Evolutionary conservation across 345 rosid genomes (phyloP).

Genomic region (Rhizophora mangle): DNA sequence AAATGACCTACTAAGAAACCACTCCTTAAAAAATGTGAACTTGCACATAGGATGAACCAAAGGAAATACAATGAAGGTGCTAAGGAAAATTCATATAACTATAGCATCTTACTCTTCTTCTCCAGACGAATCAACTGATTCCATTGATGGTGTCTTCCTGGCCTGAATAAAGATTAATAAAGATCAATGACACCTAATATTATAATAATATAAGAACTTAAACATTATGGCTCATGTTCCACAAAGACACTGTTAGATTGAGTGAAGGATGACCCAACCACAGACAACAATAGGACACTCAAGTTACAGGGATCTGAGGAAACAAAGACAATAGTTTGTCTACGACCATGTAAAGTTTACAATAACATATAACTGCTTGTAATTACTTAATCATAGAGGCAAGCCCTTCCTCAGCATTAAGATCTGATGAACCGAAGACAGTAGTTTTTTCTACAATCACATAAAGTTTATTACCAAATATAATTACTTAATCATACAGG

Average conservation of each 20-base stretch:
- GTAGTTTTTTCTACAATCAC: no score
- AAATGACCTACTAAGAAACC: not conserved
- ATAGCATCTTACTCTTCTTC: conserved; percentile 87
- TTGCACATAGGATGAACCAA: conserved; percentile 6
- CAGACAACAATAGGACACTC: not conserved
- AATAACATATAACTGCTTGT: not conserved
- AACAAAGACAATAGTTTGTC: not conserved
- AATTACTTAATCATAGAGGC: not conserved
- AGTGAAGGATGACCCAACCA: not conserved
- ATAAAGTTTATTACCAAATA: not conserved
- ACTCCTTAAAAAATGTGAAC: not conserved
- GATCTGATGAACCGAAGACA: not conserved
- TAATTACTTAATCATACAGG: not conserved
- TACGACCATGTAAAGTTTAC: not conserved
- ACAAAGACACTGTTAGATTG: not conserved
- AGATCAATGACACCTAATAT: conserved; percentile 8
- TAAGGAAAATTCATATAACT: conserved; percentile 13
- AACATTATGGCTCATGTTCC: not conserved
- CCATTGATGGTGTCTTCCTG: conserved; percentile 78
- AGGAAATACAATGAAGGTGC: conserved; percentile 3
- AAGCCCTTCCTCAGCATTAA: not conserved
- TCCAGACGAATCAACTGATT: conserved; percentile 91
- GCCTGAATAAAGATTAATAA: conserved; percentile 45
- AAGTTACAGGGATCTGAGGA: not conserved
- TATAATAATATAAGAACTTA: conserved; percentile 5